Conservation (phyloP, 352 stramenopile genomes). For the Hyaloperonospora brassicae region DNA sequence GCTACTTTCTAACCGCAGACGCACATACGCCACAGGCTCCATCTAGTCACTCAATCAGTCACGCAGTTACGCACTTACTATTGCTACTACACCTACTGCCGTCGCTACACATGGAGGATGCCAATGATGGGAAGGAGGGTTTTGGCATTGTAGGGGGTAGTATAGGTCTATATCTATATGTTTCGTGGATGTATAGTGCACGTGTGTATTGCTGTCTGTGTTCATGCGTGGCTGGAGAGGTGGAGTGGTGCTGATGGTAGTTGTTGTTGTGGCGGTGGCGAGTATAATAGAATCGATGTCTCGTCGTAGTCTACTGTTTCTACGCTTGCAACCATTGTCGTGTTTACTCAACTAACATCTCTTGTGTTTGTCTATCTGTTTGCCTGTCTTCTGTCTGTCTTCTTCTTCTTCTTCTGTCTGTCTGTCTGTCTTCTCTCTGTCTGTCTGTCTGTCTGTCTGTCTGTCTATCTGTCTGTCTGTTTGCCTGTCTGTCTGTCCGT, state of each 20-base stretch:
- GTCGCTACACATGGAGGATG: too few species aligned
- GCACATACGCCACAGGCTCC: background rate
- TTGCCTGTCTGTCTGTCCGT: background rate
- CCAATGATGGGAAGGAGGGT: too few species aligned
- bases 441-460: background rate
- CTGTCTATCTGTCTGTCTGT: background rate
- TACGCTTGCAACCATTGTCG: slow-evolving; percentile 8
- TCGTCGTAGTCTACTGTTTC: slow-evolving; percentile 2
- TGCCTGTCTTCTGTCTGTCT: background rate
- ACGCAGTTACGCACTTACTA: background rate
- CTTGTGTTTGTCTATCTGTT: background rate
- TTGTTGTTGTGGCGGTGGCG: slow-evolving; percentile 10
- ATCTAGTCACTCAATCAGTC: background rate
- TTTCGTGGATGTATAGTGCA: background rate
- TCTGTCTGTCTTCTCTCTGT: too few species aligned
- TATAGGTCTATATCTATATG: too few species aligned
- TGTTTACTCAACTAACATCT: slow-evolving; percentile 12
- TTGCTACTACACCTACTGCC: too few species aligned
- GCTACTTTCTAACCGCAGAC: slow-evolving; percentile 7
- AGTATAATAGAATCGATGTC: slow-evolving; percentile 30
- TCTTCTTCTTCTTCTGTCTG: slow-evolving; percentile 2
- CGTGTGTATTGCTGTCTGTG: background rate
- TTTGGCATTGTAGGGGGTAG: too few species aligned
- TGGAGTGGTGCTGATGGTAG: slow-evolving; percentile 8
- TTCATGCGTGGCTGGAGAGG: background rate